A percentile compares a stretch with the other conserved stretches of the same genome.
These are phyloP conservation scores for Apiotrichum mycotoxinovorans DNA, from an alignment of 1,284 basidiomycete species.

Conservation along the genomic window DNA sequence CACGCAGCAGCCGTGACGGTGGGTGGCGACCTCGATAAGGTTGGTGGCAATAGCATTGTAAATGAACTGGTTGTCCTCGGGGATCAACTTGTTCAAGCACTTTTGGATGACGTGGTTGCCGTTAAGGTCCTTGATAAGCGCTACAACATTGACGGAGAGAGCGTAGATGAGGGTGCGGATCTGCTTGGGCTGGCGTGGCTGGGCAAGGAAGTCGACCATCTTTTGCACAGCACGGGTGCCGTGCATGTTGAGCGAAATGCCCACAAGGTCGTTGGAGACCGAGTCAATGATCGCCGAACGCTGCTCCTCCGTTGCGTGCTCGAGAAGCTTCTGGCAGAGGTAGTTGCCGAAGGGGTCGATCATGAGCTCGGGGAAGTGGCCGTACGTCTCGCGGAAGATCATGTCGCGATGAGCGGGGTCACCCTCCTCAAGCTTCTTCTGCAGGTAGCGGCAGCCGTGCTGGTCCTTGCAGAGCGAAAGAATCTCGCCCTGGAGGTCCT, in stretches of 20 bases:
- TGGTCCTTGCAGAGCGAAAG: conserved; percentile 95
- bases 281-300: conserved; percentile 96
- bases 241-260: conserved; percentile 99
- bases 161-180: conserved; percentile 97
- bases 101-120: conserved; percentile 99
- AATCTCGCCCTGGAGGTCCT: conserved; percentile 94
- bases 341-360: conserved; percentile 99
- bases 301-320: conserved; percentile 97
- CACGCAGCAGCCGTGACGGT: conserved; percentile 98
- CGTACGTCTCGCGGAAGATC: conserved; percentile 98
- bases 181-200: conserved; percentile 77
- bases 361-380: conserved; percentile 98
- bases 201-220: conserved; percentile 99
- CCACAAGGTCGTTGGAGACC: conserved; percentile 93
- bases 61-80: conserved; percentile 99
- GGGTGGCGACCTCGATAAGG: conserved; percentile 98
- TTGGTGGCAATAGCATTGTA: conserved; percentile 99
- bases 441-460: conserved; percentile 96
- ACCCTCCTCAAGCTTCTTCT: conserved; percentile 98
- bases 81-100: conserved; percentile 93
- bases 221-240: conserved; percentile 99
- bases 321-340: conserved; percentile 95
- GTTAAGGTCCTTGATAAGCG: conserved; percentile 99
- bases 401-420: conserved; percentile 92
- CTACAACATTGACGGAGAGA: conserved; percentile 94